Conservation (phyloP, 805 yeast species). For the Candida dajiaensis region DNA sequence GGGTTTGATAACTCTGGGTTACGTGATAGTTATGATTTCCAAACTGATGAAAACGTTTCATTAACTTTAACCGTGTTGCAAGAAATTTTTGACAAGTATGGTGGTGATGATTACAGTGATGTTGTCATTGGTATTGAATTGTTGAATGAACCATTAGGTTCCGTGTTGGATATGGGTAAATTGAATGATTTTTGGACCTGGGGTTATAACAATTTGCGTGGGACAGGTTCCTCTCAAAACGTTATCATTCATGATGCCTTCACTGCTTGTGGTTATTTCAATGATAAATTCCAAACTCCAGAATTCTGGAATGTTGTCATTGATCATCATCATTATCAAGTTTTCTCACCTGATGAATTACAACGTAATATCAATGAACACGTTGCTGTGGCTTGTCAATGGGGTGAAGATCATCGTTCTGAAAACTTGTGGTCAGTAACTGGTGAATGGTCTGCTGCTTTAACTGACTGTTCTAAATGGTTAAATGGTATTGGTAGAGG, state of each 20-base stretch:
- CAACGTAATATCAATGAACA: constrained; percentile 55
- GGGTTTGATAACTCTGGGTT: constrained; percentile 82
- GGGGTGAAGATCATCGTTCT: constrained; percentile 36
- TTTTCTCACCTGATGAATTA: constrained; percentile 62
- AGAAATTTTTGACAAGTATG: constrained; percentile 57
- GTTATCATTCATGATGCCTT: constrained; percentile 83
- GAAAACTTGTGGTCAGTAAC: constrained; percentile 71
- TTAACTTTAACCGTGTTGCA: constrained; percentile 52
- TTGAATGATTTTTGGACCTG: constrained; percentile 53
- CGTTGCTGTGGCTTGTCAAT: constrained; percentile 45
- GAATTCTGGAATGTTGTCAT: constrained; percentile 61
- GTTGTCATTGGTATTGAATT: constrained; percentile 80
- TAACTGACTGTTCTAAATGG: constrained; percentile 89
- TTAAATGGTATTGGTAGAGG: constrained; percentile 83
- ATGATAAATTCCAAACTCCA: constrained; percentile 41
- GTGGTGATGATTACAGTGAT: constrained; percentile 52
- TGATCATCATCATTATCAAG: constrained; percentile 91
- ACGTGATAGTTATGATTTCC: constrained; percentile 59
- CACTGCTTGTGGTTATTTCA: constrained; percentile 55
- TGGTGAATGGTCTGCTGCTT: constrained; percentile 91
- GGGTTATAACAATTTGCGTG: constrained; percentile 63
- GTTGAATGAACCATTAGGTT: constrained; percentile 85
- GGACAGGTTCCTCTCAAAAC: constrained; percentile 44
- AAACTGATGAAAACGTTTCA: constrained; percentile 43
- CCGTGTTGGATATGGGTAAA: constrained; percentile 50